phyloP scores from a whole-genome alignment of 1,284 basidiomycete species.

The Phellopilus nigrolimitatus region DNA sequence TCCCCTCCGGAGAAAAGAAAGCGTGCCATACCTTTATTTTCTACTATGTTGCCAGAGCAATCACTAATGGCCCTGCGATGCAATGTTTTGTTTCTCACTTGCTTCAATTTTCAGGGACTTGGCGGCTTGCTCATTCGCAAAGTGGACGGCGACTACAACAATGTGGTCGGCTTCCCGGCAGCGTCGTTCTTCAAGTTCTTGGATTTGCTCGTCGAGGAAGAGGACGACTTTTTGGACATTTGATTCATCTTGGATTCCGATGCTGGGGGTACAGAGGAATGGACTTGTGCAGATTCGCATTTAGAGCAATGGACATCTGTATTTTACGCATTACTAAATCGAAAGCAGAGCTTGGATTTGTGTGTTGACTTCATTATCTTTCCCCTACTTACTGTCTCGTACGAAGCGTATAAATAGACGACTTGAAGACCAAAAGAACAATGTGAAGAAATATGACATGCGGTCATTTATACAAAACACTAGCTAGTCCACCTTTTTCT shows the following conservation, averaged over 20 bases:
- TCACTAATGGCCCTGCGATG: too few species aligned
- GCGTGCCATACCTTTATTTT: too few species aligned
- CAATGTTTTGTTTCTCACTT: slow-evolving; percentile 1
- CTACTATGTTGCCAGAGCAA: too few species aligned
- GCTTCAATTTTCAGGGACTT: slow-evolving; percentile 49
- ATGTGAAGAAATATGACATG: too few species aligned
- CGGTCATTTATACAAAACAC: not conserved
- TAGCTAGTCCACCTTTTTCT: slow-evolving; percentile 13
- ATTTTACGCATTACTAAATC: too few species aligned
- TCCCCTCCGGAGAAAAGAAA: not conserved
- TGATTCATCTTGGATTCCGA: slow-evolving; percentile 21
- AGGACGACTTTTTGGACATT: slow-evolving; percentile 60
- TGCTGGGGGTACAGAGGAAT: not conserved
- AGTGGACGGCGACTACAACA: slow-evolving; percentile 90
- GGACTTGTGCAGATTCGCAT: not conserved
- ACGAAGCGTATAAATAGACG: too few species aligned
- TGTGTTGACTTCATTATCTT: too few species aligned
- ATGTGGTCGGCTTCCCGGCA: slow-evolving; percentile 88
- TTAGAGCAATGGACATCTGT: too few species aligned
- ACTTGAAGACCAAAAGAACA: too few species aligned
- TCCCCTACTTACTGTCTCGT: too few species aligned
- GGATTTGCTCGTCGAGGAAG: slow-evolving; percentile 63
- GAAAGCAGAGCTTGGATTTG: too few species aligned
- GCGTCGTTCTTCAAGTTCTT: slow-evolving; percentile 73
- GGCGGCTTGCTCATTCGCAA: slow-evolving; percentile 79